These are phyloP conservation scores for Fistulina hepatica DNA, from an alignment of 1,284 basidiomycete species.

Conservation along the genomic window DNA sequence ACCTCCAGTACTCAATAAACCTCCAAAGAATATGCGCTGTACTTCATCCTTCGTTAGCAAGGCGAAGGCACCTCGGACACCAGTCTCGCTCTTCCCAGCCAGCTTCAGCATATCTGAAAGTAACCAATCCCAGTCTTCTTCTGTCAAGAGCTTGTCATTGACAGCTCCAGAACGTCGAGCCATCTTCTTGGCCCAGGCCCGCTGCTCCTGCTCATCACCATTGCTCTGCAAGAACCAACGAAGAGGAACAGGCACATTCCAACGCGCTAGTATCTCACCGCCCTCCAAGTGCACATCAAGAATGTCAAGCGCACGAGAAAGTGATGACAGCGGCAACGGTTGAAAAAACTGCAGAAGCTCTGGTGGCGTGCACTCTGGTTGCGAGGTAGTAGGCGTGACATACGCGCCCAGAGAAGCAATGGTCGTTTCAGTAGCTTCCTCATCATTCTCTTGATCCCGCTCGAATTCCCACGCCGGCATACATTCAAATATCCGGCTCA, in stretches of 20 bases:
- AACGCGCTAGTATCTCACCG: constrained; percentile 81
- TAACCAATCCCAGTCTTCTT: constrained; percentile 76
- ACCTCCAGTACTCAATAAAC: constrained; percentile 79
- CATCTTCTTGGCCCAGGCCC: constrained; percentile 80
- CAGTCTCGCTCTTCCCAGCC: constrained; percentile 51
- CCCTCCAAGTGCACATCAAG: constrained; percentile 90
- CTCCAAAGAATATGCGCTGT: constrained; percentile 70
- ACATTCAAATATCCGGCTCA: constrained; percentile 90
- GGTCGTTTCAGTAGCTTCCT: constrained; percentile 69
- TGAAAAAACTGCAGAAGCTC: constrained; percentile 78
- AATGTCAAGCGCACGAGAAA: constrained; percentile 78
- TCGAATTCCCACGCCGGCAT: constrained; percentile 78
- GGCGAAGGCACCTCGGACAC: constrained; percentile 67
- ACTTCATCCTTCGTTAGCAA: constrained; percentile 62
- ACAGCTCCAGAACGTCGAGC: constrained; percentile 59
- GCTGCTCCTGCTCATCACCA: constrained; percentile 56
- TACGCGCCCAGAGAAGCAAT: constrained; percentile 70
- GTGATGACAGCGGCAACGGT: constrained; percentile 57
- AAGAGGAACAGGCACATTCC: constrained; percentile 72
- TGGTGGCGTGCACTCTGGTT: constrained; percentile 45
- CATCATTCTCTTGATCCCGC: constrained; percentile 45
- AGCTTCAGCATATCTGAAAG: constrained; percentile 85
- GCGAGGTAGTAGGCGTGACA: constrained; percentile 60
- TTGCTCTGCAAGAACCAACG: constrained; percentile 79
- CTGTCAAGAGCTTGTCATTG: constrained; percentile 42